Conservation (phyloP, 768 basidiomycete genomes). For the Pulveroboletus sp. region DNA sequence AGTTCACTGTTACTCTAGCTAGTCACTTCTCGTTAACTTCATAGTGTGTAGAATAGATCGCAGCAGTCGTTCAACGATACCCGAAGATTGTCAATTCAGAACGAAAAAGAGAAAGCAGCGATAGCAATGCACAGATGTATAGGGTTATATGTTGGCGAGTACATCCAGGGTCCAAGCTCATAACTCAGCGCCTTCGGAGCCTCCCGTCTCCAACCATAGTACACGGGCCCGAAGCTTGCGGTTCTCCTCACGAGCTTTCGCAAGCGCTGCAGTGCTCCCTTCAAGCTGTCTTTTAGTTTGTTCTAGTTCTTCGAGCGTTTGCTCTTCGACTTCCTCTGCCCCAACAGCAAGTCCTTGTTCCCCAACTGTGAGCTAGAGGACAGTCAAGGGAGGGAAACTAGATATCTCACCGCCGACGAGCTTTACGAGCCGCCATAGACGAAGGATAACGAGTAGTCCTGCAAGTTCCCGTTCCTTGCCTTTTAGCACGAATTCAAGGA, state of each 20-base stretch:
- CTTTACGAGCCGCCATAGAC: slow-evolving; percentile 78
- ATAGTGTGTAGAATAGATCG: not conserved
- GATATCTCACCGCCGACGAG: slow-evolving; percentile 50
- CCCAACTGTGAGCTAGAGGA: not conserved
- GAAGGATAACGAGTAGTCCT: slow-evolving; percentile 63
- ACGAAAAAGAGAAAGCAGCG: slow-evolving; percentile 2
- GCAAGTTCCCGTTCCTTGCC: slow-evolving; percentile 70
- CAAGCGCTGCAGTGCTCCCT: slow-evolving; percentile 39
- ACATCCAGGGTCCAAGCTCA: slow-evolving; percentile 19
- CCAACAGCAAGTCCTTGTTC: slow-evolving; percentile 67
- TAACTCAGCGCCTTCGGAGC: slow-evolving; percentile 30
- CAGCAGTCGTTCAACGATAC: slow-evolving; percentile 9
- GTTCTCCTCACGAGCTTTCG: slow-evolving; percentile 49
- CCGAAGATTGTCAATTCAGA: slow-evolving; percentile 5
- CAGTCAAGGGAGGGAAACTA: not conserved
- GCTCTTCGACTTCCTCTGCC: slow-evolving; percentile 65
- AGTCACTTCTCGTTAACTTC: slow-evolving; percentile 3
- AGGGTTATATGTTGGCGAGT: slow-evolving; percentile 4
- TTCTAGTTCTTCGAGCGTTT: slow-evolving; percentile 43
- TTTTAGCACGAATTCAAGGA: slow-evolving; percentile 63
- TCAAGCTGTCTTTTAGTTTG: slow-evolving; percentile 47
- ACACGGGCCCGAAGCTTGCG: slow-evolving; percentile 43
- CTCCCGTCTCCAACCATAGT: slow-evolving; percentile 30
- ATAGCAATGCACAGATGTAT: slow-evolving; percentile 10
- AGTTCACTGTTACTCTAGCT: not conserved